Conservation (phyloP, 345 rosid genomes). For the Crucihimalaya himalaica region DNA sequence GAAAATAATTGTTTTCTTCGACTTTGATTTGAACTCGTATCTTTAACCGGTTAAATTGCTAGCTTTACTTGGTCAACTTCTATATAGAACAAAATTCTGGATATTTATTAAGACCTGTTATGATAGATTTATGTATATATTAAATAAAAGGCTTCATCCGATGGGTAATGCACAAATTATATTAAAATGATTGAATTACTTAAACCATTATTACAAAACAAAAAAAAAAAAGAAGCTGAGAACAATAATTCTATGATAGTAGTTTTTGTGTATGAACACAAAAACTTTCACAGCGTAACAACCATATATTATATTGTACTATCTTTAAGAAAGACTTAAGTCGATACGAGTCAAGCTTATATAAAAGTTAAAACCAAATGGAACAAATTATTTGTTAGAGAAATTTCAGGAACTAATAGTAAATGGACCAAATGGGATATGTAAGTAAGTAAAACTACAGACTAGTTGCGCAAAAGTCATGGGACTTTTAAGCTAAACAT, state of each 20-base stretch:
- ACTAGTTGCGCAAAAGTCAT: slow-evolving; percentile 28
- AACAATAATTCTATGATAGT: background rate
- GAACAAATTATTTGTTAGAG: background rate
- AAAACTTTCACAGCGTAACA: background rate
- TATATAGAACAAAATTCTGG: background rate
- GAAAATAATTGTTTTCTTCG: background rate
- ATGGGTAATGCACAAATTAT: background rate
- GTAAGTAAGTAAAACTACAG: background rate
- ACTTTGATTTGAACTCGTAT: background rate
- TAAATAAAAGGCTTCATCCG: background rate
- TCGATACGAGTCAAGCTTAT: slow-evolving; percentile 25
- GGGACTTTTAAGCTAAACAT: slow-evolving; percentile 21
- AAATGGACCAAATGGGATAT: background rate
- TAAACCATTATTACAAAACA: background rate
- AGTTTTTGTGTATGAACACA: background rate
- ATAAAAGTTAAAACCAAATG: background rate
- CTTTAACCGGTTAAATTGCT: background rate
- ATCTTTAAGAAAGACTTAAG: slow-evolving; percentile 30
- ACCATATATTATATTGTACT: no score
- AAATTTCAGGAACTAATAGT: background rate
- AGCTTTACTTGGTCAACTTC: background rate
- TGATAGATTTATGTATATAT: background rate
- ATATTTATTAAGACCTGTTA: background rate
- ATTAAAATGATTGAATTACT: background rate
- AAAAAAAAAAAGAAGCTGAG: background rate